Conservation (phyloP, 2,329 filamentous ascomycete species). For the Ramularia collo-cygni region DNA sequence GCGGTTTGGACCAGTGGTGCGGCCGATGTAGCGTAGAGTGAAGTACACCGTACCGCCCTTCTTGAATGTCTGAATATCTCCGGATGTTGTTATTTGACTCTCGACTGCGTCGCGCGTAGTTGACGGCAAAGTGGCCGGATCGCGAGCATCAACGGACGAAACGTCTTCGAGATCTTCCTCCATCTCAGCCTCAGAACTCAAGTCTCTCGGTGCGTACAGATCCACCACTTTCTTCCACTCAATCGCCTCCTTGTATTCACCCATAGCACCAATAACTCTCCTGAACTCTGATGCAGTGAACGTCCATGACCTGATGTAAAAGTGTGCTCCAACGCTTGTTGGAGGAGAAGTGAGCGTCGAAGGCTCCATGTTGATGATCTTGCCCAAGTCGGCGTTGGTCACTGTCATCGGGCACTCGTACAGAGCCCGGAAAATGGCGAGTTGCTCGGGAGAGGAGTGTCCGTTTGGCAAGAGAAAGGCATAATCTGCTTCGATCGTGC, state of each 20-base stretch:
- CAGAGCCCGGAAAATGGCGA: too few relatives aligned
- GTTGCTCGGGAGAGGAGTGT: too few relatives aligned
- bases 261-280: not conserved
- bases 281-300: not conserved
- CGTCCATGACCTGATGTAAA: not conserved
- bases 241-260: not conserved
- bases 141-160: too few relatives aligned
- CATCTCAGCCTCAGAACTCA: too few relatives aligned
- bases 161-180: too few relatives aligned
- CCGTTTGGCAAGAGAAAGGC: too few relatives aligned
- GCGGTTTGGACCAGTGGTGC: not conserved
- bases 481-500: too few relatives aligned
- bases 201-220: too few relatives aligned
- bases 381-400: not conserved
- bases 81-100: not conserved
- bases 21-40: slow-evolving; percentile 1
- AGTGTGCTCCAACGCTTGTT: not conserved
- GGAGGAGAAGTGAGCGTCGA: not conserved
- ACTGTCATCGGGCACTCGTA: not conserved
- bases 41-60: not conserved
- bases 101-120: too few relatives aligned
- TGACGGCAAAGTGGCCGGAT: too few relatives aligned
- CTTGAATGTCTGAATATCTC: not conserved
- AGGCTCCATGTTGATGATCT: not conserved
- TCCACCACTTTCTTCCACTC: not conserved